Evolutionary conservation across 495 filamentous ascomycete species (phyloP).

Genomic region (Talaromyces ruber): DNA sequence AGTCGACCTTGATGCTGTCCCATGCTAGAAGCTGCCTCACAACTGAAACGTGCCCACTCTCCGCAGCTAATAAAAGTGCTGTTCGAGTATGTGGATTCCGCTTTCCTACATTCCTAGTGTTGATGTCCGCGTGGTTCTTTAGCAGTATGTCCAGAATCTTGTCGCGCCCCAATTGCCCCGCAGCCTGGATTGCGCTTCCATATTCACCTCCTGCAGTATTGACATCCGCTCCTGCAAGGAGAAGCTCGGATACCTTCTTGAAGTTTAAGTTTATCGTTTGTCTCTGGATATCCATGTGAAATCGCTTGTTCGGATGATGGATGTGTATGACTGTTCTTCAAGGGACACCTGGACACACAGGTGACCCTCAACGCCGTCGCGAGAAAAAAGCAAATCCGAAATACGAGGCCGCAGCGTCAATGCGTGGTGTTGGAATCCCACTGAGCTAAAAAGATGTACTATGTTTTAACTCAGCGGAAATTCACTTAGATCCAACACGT

Average conservation of each 20-base stretch:
- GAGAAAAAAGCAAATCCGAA: background rate
- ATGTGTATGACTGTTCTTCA: background rate
- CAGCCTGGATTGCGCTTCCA: slow-evolving; percentile 10
- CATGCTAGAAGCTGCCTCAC: slow-evolving; percentile 9
- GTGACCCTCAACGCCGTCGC: background rate
- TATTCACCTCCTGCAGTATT: slow-evolving; percentile 7
- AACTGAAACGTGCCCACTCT: slow-evolving; percentile 8
- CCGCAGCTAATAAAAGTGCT: slow-evolving; percentile 11
- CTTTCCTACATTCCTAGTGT: background rate
- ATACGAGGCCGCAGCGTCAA: background rate
- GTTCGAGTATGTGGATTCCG: slow-evolving; percentile 9
- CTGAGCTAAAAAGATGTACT: too few species aligned
- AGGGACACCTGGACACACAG: background rate
- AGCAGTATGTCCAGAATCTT: slow-evolving; percentile 14
- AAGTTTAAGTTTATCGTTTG: background rate
- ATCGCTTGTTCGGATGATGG: background rate
- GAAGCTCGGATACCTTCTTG: slow-evolving; percentile 5
- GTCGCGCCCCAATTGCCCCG: slow-evolving; percentile 8
- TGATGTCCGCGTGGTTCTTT: background rate
- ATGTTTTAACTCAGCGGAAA: too few species aligned
- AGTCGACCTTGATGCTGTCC: slow-evolving; percentile 9
- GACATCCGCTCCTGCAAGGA: slow-evolving; percentile 13
- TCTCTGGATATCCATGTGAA: background rate
- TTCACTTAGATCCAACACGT: too few species aligned
- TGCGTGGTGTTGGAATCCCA: too few species aligned